These are phyloP conservation scores for Neurospora sp. DNA, from an alignment of 495 filamentous ascomycete genomes.

Conservation along the genomic window DNA sequence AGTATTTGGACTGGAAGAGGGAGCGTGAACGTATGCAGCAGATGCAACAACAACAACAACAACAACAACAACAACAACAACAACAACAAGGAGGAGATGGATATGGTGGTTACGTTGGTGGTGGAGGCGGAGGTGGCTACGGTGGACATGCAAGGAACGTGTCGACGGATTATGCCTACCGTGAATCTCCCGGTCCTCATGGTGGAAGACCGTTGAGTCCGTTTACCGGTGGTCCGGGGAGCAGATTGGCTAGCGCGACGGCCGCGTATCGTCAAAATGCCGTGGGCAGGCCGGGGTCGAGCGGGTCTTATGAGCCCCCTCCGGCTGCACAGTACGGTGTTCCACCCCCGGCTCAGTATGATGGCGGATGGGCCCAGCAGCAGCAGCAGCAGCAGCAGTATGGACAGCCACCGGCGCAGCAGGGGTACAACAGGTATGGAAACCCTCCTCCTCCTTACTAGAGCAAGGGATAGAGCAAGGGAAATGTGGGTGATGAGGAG, in stretches of 20 bases:
- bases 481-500: not conserved
- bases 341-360: conserved; percentile 9
- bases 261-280: conserved; percentile 16
- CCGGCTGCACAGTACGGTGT: conserved; percentile 20
- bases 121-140: too few relatives aligned
- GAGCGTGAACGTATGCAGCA: not conserved
- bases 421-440: not conserved
- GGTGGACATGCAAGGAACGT: not conserved
- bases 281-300: conserved; percentile 24
- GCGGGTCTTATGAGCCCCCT: conserved; percentile 36
- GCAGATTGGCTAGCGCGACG: conserved; percentile 5
- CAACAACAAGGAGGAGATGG: not conserved
- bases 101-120: not conserved
- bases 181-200: conserved; percentile 30
- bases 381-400: not conserved
- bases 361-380: not conserved
- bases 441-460: not conserved
- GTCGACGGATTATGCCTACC: not conserved
- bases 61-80: not conserved
- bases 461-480: not conserved
- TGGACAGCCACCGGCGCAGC: not conserved
- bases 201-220: conserved; percentile 25
- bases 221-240: conserved; percentile 12
- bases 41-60: not conserved
- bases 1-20: conserved; percentile 37